phyloP scores from a whole-genome alignment of 345 rosid genomes.

The Ailanthus altissimus region DNA sequence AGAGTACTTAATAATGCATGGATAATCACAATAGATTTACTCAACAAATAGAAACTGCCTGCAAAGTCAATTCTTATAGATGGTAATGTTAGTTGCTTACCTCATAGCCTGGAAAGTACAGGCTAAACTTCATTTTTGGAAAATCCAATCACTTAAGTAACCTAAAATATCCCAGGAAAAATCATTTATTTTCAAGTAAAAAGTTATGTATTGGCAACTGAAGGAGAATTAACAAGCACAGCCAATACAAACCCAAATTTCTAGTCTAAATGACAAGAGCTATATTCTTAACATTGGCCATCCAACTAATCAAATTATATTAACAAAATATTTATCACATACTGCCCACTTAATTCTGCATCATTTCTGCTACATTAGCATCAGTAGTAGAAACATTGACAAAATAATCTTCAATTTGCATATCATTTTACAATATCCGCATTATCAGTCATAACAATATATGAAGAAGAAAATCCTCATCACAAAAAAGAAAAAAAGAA shows the following conservation, averaged over 20 bases:
- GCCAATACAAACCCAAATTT: background rate
- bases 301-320: background rate
- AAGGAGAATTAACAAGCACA: background rate
- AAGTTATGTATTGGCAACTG: background rate
- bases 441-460: background rate
- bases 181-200: background rate
- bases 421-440: background rate
- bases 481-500: no score
- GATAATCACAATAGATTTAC: background rate
- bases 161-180: slow-evolving; percentile 38
- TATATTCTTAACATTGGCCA: background rate
- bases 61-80: background rate
- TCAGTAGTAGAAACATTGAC: background rate
- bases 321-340: background rate
- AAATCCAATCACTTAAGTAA: slow-evolving; percentile 88
- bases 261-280: background rate
- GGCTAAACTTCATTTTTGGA: slow-evolving; percentile 83
- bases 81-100: slow-evolving; percentile 33
- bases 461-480: background rate
- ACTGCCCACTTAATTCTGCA: background rate
- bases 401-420: background rate
- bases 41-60: background rate
- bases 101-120: slow-evolving; percentile 91
- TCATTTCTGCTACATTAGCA: background rate
- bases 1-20: background rate